phyloP scores from a whole-genome alignment of 2,329 filamentous ascomycete genomes.

The Clathrospora elynae region DNA sequence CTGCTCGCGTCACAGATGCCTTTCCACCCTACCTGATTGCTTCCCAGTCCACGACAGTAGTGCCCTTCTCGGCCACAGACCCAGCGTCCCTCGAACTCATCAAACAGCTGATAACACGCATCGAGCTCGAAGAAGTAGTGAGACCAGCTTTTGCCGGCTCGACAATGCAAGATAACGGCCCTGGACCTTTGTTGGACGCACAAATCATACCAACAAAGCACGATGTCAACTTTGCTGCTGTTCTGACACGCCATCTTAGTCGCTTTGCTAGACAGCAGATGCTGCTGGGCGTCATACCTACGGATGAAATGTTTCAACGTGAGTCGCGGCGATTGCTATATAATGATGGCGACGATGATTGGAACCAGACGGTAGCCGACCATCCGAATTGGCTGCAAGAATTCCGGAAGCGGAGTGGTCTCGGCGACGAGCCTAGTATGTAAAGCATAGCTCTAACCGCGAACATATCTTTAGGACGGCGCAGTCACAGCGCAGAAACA shows the following conservation, averaged over 20 bases:
- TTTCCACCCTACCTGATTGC: constrained; percentile 55
- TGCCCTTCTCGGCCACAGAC: constrained; percentile 51
- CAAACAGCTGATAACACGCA: constrained; percentile 24
- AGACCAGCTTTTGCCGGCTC: not conserved
- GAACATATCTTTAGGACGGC: no score
- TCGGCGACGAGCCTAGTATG: not conserved
- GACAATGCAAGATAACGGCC: not conserved
- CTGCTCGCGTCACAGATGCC: constrained; percentile 51
- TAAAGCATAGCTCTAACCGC: no score
- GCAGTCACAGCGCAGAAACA: no score
- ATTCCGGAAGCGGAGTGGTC: constrained; percentile 8
- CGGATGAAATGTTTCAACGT: constrained; percentile 56
- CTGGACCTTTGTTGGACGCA: not conserved
- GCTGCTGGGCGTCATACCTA: constrained; percentile 46
- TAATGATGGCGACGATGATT: constrained; percentile 51
- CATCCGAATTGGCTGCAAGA: constrained; percentile 10
- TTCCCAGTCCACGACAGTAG: constrained; percentile 46
- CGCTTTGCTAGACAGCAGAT: constrained; percentile 49
- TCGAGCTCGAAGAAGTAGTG: constrained; percentile 10
- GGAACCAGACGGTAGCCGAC: constrained; percentile 47
- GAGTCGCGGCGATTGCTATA: constrained; percentile 54
- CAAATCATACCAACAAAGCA: constrained; percentile 14
- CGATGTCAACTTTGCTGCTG: constrained; percentile 48
- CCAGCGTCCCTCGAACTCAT: constrained; percentile 27
- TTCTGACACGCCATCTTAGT: constrained; percentile 51